A percentile compares a stretch with the other conserved stretches of the same genome.
Evolutionary conservation across 164 flowering plant genomes (phyloP).

Genomic region (Houttuynia cordata): DNA sequence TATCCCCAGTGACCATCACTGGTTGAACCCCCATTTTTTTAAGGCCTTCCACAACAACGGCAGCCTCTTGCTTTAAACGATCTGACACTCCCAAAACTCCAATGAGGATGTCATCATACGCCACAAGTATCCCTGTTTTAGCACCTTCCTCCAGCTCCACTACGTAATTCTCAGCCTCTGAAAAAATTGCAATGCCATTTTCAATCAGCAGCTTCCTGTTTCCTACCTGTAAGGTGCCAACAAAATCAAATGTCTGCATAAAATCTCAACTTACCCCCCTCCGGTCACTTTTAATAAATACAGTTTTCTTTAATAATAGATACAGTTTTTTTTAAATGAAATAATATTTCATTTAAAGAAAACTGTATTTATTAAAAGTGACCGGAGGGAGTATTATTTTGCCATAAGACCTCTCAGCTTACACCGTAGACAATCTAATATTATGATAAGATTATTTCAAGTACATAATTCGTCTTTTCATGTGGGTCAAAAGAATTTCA

Average conservation of each 20-base stretch:
- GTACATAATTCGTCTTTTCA: not conserved
- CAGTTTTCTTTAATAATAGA: no score
- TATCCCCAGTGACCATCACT: constrained; percentile 98
- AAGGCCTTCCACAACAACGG: constrained; percentile 81
- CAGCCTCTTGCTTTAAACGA: constrained; percentile 90
- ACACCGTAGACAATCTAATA: no score
- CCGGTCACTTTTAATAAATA: no score
- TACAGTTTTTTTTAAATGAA: no score
- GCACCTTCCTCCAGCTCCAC: constrained; percentile 89
- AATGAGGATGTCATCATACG: constrained; percentile 33
- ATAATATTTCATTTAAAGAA: no score
- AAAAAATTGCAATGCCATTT: constrained; percentile 42
- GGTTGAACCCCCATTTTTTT: constrained; percentile 80
- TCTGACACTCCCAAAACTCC: constrained; percentile 94
- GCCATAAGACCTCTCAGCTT: no score
- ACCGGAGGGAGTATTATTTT: no score
- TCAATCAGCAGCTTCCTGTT: constrained; percentile 77
- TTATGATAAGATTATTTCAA: no score
- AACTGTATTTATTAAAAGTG: no score
- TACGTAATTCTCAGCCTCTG: constrained; percentile 49
- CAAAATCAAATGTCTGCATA: not conserved
- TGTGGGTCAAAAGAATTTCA: not conserved
- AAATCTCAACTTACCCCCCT: not conserved
- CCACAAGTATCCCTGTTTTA: constrained; percentile 83
- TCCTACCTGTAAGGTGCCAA: constrained; percentile 48